phyloP scores from a whole-genome alignment of 2,329 filamentous ascomycete genomes.

The Ploettnerulaceae sp. region DNA sequence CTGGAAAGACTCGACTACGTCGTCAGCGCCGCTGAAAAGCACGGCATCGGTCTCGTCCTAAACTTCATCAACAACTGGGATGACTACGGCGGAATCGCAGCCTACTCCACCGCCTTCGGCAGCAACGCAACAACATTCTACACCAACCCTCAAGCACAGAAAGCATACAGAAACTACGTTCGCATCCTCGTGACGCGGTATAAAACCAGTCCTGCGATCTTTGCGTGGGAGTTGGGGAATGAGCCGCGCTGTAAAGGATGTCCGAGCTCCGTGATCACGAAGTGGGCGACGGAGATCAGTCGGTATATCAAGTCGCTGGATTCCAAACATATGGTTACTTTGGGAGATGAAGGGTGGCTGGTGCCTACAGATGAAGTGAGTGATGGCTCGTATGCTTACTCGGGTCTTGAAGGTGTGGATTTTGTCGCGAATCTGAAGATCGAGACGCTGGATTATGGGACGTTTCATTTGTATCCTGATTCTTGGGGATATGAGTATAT shows the following conservation, averaged over 20 bases:
- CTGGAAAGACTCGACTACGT: slow-evolving; percentile 62
- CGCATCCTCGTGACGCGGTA: slow-evolving; percentile 55
- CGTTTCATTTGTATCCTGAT: slow-evolving; percentile 47
- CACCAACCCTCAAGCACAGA: slow-evolving; percentile 46
- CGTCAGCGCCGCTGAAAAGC: slow-evolving; percentile 52
- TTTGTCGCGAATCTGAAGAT: slow-evolving; percentile 45
- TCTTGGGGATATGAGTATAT: slow-evolving; percentile 37
- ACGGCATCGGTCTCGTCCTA: slow-evolving; percentile 57
- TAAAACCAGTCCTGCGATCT: slow-evolving; percentile 52
- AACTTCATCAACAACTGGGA: slow-evolving; percentile 65
- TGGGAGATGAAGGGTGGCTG: slow-evolving; percentile 60
- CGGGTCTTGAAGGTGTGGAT: slow-evolving; percentile 42
- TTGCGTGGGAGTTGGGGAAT: slow-evolving; percentile 65
- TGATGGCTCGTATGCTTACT: slow-evolving; percentile 42
- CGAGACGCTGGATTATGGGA: slow-evolving; percentile 46
- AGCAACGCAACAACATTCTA: slow-evolving; percentile 52
- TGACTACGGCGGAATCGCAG: slow-evolving; percentile 60
- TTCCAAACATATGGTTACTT: slow-evolving; percentile 53
- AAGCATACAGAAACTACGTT: slow-evolving; percentile 55
- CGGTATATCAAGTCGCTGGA: slow-evolving; percentile 61
- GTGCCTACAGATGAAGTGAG: slow-evolving; percentile 34
- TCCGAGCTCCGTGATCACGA: slow-evolving; percentile 49
- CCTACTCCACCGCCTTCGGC: slow-evolving; percentile 52
- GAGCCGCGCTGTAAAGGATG: slow-evolving; percentile 61
- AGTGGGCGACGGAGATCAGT: slow-evolving; percentile 54